A percentile compares a stretch with the other conserved stretches of the same genome.
These are phyloP conservation scores for Nakaseomyces sp. DNA, from an alignment of 1,139 yeast species.

Conservation along the genomic window DNA sequence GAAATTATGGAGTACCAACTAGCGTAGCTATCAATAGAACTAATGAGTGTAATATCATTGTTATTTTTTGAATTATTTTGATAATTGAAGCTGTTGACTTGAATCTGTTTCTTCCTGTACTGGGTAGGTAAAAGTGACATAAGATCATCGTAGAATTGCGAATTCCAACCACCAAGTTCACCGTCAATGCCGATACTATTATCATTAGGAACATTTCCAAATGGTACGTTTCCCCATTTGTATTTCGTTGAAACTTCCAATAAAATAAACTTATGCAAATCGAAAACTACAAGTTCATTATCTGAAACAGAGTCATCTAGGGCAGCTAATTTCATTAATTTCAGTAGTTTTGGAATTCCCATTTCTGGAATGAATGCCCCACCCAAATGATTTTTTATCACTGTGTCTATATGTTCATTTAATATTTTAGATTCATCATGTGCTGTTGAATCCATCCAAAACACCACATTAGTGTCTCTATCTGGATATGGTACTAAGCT, in stretches of 20 bases:
- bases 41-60: slow-evolving; percentile 11
- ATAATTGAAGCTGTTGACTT: not conserved
- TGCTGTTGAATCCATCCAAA: slow-evolving; percentile 56
- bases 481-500: slow-evolving; percentile 21
- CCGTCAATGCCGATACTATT: slow-evolving; percentile 37
- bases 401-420: slow-evolving; percentile 23
- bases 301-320: slow-evolving; percentile 19
- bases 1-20: slow-evolving; percentile 41
- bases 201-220: slow-evolving; percentile 8
- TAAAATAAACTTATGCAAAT: slow-evolving; percentile 45
- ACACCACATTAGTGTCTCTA: slow-evolving; percentile 36
- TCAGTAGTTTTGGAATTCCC: slow-evolving; percentile 43
- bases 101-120: not conserved
- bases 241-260: slow-evolving; percentile 30
- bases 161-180: slow-evolving; percentile 48
- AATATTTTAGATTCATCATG: slow-evolving; percentile 32
- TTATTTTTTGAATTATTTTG: slow-evolving; percentile 7
- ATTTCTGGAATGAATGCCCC: slow-evolving; percentile 47
- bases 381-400: slow-evolving; percentile 32
- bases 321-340: slow-evolving; percentile 28
- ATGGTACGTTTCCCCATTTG: slow-evolving; percentile 8
- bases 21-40: slow-evolving; percentile 49
- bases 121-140: not conserved
- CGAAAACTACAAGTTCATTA: slow-evolving; percentile 33
- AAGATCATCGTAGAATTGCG: slow-evolving; percentile 19